Percentiles rank a stretch among this genome's conserved stretches.
These are phyloP conservation scores for Hypoxylon rubiginosum DNA, from an alignment of 2,329 filamentous ascomycete species.

Conservation along the genomic window DNA sequence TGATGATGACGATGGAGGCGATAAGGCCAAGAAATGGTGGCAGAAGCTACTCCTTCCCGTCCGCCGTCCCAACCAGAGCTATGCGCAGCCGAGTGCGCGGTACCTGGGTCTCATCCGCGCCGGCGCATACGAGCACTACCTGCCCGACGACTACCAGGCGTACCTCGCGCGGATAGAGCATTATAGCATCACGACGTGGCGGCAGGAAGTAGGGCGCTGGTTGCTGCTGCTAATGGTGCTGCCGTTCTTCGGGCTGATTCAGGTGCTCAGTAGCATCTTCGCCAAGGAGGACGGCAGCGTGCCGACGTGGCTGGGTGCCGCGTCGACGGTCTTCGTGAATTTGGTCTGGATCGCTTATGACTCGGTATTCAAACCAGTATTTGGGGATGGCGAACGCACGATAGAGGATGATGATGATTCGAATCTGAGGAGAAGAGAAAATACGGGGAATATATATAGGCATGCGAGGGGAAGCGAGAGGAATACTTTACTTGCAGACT, in stretches of 20 bases:
- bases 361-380: conserved; percentile 71
- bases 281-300: conserved; percentile 73
- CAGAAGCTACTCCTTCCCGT: conserved; percentile 60
- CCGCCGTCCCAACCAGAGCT: conserved; percentile 74
- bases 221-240: conserved; percentile 73
- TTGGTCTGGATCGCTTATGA: conserved; percentile 76
- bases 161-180: conserved; percentile 78
- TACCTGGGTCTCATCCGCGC: conserved; percentile 85
- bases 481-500: conserved; percentile 46
- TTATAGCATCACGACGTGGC: conserved; percentile 76
- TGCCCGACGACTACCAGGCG: conserved; percentile 81
- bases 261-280: conserved; percentile 61
- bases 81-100: conserved; percentile 85
- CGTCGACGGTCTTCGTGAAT: conserved; percentile 61
- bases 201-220: conserved; percentile 75
- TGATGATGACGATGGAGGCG: conserved; percentile 37
- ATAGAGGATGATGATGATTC: conserved; percentile 40
- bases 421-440: conserved; percentile 2
- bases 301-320: conserved; percentile 74
- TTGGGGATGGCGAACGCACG: conserved; percentile 88
- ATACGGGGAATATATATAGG: neutral
- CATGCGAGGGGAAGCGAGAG: conserved; percentile 38
- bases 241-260: conserved; percentile 66
- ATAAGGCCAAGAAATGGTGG: conserved; percentile 57
- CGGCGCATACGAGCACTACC: conserved; percentile 82